A percentile compares a stretch with the other conserved stretches of the same genome.
Conservation (phyloP, 116 monocot genomes). For the Zostera marina region DNA sequence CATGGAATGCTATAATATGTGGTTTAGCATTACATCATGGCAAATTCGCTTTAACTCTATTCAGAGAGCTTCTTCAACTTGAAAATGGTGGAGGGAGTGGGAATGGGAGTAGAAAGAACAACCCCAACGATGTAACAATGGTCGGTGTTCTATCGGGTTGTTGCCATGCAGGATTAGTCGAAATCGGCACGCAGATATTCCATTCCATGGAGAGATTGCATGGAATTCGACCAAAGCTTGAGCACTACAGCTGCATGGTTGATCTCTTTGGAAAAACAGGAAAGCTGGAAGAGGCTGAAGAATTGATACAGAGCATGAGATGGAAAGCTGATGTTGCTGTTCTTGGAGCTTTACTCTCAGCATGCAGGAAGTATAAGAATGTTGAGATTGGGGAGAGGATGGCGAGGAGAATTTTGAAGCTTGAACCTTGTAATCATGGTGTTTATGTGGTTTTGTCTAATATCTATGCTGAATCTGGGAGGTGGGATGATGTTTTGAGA, state of each 20-base stretch:
- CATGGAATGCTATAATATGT: slow-evolving; percentile 73
- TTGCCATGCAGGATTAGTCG: slow-evolving; percentile 32
- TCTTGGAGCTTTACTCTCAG: slow-evolving; percentile 47
- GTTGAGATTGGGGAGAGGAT: slow-evolving; percentile 57
- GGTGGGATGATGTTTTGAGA: slow-evolving; percentile 52
- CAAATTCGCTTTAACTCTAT: slow-evolving; percentile 21
- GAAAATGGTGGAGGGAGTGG: no score
- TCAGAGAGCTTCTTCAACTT: slow-evolving; percentile 30
- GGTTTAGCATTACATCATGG: slow-evolving; percentile 49
- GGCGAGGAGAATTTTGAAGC: slow-evolving; percentile 30
- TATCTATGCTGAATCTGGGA: slow-evolving; percentile 55
- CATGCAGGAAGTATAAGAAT: slow-evolving; percentile 39
- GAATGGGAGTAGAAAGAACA: neutral
- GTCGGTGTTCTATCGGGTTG: slow-evolving; percentile 57
- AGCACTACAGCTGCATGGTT: slow-evolving; percentile 72
- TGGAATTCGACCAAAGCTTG: slow-evolving; percentile 33
- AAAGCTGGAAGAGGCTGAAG: slow-evolving; percentile 39
- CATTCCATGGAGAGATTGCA: slow-evolving; percentile 26
- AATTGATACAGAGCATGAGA: slow-evolving; percentile 37
- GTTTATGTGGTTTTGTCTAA: slow-evolving; percentile 60
- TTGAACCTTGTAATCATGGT: slow-evolving; percentile 52
- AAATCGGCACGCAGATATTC: slow-evolving; percentile 35
- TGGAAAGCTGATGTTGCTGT: slow-evolving; percentile 42
- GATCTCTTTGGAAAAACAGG: slow-evolving; percentile 57
- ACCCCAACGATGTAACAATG: slow-evolving; percentile 45